Evolutionary conservation across 139 green algal species (phyloP).

Genomic region (Axilococcus clingmanii): DNA sequence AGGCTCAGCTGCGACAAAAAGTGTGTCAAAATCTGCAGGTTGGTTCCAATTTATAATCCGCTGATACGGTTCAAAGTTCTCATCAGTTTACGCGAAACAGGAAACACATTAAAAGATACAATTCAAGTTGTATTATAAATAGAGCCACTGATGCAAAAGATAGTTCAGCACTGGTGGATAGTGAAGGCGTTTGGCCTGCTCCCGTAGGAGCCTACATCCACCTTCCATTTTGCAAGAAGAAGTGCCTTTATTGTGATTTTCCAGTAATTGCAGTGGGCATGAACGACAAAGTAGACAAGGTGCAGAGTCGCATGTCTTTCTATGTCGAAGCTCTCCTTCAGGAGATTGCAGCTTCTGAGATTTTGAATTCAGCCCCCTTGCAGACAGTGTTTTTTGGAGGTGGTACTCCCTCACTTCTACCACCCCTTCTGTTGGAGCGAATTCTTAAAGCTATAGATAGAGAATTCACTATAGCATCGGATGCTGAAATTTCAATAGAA

Average conservation of each 20-base stretch:
- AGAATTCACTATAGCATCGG: conserved; percentile 52
- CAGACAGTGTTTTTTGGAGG: conserved; percentile 2
- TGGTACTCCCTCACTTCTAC: conserved; percentile 81
- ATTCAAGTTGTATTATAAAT: not conserved
- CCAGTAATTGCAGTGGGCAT: conserved; percentile 65
- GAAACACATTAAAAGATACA: too few species aligned
- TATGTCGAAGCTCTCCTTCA: conserved; percentile 21
- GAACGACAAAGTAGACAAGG: not conserved
- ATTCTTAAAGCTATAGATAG: conserved; percentile 51
- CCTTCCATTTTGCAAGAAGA: conserved; percentile 91
- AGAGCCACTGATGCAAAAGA: too few species aligned
- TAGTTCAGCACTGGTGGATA: too few species aligned
- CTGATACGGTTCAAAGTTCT: too few species aligned
- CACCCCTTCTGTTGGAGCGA: conserved; percentile 47
- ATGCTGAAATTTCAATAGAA: conserved; percentile 84
- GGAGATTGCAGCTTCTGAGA: conserved; percentile 55
- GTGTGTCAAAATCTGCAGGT: too few species aligned
- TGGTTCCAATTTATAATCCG: too few species aligned
- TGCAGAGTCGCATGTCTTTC: conserved; percentile 12
- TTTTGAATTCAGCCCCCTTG: conserved; percentile 8
- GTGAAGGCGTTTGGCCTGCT: not conserved
- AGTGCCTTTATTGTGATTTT: conserved; percentile 97
- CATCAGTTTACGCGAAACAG: too few species aligned
- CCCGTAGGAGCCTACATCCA: conserved; percentile 80
- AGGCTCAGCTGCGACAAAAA: too few species aligned